phyloP scores from a whole-genome alignment of 2,329 filamentous ascomycete genomes.

The Stenocarpella maydis region DNA sequence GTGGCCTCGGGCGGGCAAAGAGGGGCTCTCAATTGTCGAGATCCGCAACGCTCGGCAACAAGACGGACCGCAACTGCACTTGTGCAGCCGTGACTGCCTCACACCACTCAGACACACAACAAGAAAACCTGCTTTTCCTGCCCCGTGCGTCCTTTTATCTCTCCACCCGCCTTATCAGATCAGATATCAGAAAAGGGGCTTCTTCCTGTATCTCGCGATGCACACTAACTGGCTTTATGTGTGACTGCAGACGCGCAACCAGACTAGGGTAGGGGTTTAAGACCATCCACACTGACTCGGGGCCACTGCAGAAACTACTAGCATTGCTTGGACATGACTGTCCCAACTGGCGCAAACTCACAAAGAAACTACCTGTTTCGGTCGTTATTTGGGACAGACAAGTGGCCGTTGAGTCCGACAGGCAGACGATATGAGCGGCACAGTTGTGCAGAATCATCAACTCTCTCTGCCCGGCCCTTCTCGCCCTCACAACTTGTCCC shows the following conservation, averaged over 20 bases:
- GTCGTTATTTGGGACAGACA: not conserved
- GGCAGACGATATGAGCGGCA: too few relatives aligned
- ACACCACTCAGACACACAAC: not conserved
- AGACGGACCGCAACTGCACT: not conserved
- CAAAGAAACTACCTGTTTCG: too few relatives aligned
- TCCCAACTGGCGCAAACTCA: not conserved
- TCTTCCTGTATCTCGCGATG: not conserved
- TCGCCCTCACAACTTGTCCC: too few relatives aligned
- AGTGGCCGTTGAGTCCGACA: not conserved
- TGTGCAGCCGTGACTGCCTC: not conserved
- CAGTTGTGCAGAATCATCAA: too few relatives aligned
- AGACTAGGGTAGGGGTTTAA: not conserved
- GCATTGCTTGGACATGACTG: too few relatives aligned
- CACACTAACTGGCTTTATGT: not conserved
- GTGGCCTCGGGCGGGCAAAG: constrained; percentile 10
- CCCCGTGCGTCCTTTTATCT: too few relatives aligned
- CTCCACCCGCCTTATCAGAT: not conserved
- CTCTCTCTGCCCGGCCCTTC: too few relatives aligned
- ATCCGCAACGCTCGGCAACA: constrained; percentile 9
- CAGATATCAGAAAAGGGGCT: not conserved
- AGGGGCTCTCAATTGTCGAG: constrained; percentile 16
- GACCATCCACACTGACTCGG: constrained; percentile 15
- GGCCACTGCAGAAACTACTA: not conserved
- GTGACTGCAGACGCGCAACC: constrained; percentile 18
- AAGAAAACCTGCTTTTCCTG: constrained; percentile 2